A percentile compares a stretch with the other conserved stretches of the same genome.
Evolutionary conservation across 805 yeast genomes (phyloP).

Genomic region (Saturnispora quitensis): DNA sequence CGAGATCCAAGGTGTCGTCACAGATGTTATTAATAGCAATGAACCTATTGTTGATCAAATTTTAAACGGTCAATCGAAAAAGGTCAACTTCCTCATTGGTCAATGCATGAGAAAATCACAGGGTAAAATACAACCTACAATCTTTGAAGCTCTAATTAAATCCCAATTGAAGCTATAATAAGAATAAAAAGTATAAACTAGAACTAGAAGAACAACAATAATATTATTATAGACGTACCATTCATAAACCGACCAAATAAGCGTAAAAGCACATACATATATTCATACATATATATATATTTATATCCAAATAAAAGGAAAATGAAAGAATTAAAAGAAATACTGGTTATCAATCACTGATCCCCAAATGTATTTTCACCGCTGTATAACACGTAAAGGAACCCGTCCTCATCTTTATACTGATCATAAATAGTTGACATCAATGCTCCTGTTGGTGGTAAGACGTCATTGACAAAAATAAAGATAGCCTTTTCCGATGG

Average conservation of each 20-base stretch:
- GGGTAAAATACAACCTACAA: slow-evolving; percentile 41
- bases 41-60: slow-evolving; percentile 50
- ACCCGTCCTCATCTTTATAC: slow-evolving; percentile 96
- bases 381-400: slow-evolving; percentile 88
- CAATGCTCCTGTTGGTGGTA: slow-evolving; percentile 96
- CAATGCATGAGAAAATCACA: slow-evolving; percentile 72
- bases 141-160: slow-evolving; percentile 20
- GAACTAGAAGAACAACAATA: background rate
- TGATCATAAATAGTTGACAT: slow-evolving; percentile 94
- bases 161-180: slow-evolving; percentile 10
- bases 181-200: background rate
- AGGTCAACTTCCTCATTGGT: slow-evolving; percentile 75
- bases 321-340: background rate
- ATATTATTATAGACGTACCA: background rate
- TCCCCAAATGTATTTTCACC: slow-evolving; percentile 95
- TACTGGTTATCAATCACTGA: background rate
- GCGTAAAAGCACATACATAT: background rate
- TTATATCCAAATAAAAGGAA: background rate
- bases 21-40: slow-evolving; percentile 32
- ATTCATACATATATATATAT: background rate
- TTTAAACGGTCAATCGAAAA: slow-evolving; percentile 43
- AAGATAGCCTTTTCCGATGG: slow-evolving; percentile 98
- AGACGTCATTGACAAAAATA: slow-evolving; percentile 90
- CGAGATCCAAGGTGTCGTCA: slow-evolving; percentile 23
- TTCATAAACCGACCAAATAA: background rate